Base-by-base conservation (phyloP, 208 protist species). In the Acanthamoeba triangularis region DNA sequence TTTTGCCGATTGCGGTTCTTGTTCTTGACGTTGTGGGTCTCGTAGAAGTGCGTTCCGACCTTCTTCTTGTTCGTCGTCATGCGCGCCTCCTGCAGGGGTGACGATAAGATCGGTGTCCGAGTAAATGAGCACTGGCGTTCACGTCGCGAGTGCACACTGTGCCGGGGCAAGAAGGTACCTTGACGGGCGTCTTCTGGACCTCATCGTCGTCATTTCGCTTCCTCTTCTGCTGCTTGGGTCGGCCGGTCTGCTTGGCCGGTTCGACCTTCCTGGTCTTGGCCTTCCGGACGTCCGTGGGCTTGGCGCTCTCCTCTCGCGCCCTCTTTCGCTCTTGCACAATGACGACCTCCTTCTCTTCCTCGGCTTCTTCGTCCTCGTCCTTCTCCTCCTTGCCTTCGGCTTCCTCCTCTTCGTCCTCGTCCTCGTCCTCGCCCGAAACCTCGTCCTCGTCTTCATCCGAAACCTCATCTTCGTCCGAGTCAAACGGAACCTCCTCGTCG, bases 21-120 rank as follows among this genome's bases (percentile, higher is more conserved):
- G 56, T 97, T 97, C 96, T 98, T 97, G 35, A 97, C 96, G 78
- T 97, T 97, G 20, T 69, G 74, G 6, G 67, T 95, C 11, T 94
- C 94, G 84, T 98, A 98, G 87, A 97, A 98, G 69, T 98, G 90
- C 2, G 76, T 78, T 41, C 96, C 96, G 3, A 80, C 52, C 35
- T 95, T 95, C 65, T 78, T 78, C 87, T 97, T 97, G 76, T 95
- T 97, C 28, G 96, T 98, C 23, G 94, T 97, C 82, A 95, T 97
- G 93, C 97, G 96, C 30, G 72, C 67, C n/a, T 95, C 90, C 87
- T 96, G 96, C 13, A 61, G 11, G 8, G 25, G 49, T 84, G 8
- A n/a, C n/a, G n/a, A n/a, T 25, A 63, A 25, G 11, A 20, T 63
- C n/a, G n/a, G 11, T 63, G 61, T 23, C 5, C 23, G 61, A 30